Conservation (phyloP, 139 green algal species). For the Tetradesmus obliquus region DNA sequence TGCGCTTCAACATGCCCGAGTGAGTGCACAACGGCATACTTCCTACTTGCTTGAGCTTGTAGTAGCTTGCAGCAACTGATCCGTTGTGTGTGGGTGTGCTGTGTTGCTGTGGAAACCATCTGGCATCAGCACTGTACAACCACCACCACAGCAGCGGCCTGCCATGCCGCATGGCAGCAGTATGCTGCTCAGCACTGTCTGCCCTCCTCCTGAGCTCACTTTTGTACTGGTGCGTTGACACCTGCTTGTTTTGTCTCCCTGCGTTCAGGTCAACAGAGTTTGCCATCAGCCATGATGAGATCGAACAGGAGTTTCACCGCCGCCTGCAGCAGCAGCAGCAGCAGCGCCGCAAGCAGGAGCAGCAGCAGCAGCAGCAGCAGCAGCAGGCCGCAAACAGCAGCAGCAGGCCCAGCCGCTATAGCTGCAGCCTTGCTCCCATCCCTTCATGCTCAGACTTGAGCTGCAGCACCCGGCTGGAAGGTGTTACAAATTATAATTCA, state of each 20-base stretch:
- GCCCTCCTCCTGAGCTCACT: no score
- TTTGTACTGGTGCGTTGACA: neutral
- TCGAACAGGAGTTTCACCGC: neutral
- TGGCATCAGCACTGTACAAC: no score
- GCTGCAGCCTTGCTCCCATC: neutral
- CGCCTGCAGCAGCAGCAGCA: neutral
- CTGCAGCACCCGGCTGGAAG: neutral
- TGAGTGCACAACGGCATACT: neutral
- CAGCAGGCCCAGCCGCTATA: neutral
- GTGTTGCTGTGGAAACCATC: no score
- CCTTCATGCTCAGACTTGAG: neutral
- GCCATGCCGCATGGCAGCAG: no score
- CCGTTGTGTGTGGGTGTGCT: no score
- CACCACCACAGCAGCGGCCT: no score
- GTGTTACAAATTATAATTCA: no score
- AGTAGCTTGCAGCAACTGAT: no score
- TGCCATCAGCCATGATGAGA: neutral
- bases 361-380: neutral
- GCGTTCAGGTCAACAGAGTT: slow-evolving; percentile 10
- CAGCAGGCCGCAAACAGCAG: neutral
- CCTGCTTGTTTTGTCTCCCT: neutral
- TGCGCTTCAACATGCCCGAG: slow-evolving; percentile 37
- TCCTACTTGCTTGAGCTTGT: no score
- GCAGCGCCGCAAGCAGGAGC: neutral
- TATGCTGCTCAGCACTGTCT: neutral